Conservation (phyloP, 208 protist species). For the Trypanosoma avium region DNA sequence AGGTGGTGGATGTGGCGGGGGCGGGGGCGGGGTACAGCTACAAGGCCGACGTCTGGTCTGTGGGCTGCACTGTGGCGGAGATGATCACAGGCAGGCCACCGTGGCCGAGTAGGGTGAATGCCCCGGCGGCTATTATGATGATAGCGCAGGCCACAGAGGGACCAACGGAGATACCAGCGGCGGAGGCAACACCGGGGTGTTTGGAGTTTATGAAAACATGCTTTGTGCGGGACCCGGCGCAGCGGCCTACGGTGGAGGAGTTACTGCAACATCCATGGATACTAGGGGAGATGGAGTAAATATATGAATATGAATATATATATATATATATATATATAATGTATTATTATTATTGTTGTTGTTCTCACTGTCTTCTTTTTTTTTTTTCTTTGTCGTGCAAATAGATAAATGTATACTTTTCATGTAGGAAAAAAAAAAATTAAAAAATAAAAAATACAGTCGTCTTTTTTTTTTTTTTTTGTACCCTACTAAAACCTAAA, state of each 20-base stretch:
- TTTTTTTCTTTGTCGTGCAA: not conserved
- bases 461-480: not conserved
- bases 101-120: constrained; percentile 81
- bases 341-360: not conserved
- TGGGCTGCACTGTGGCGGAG: constrained; percentile 92
- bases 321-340: constrained; percentile 4
- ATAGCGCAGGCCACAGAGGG: constrained; percentile 74
- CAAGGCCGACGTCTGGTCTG: constrained; percentile 94
- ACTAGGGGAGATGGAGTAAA: constrained; percentile 57
- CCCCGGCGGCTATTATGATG: constrained; percentile 87
- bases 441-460: no score
- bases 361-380: not conserved
- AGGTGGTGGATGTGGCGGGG: constrained; percentile 81
- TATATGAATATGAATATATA: not conserved
- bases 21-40: constrained; percentile 76
- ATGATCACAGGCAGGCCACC: constrained; percentile 92
- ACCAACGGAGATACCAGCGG: constrained; percentile 81
- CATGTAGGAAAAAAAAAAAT: no score
- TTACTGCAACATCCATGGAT: constrained; percentile 90
- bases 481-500: no score
- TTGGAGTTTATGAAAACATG: constrained; percentile 84
- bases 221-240: constrained; percentile 71
- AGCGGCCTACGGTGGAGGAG: constrained; percentile 83
- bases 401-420: no score
- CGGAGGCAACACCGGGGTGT: constrained; percentile 76